Conservation (phyloP, 345 rosid species). For the Eucalyptus marginata region DNA sequence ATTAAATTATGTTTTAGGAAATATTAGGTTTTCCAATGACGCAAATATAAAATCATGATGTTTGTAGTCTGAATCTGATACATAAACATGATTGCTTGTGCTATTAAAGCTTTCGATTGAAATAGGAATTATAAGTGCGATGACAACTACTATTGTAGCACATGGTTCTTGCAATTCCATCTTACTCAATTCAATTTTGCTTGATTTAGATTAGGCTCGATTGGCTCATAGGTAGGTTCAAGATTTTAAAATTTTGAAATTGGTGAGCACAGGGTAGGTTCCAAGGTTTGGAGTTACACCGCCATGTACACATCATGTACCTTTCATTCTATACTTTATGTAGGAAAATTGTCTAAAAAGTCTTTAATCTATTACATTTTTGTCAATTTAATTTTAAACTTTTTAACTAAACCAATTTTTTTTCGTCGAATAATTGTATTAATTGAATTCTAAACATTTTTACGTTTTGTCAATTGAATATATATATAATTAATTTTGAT, state of each 20-base stretch:
- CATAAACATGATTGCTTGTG: not conserved
- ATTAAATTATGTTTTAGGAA: not conserved
- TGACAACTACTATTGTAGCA: not conserved
- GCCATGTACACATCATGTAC: not conserved
- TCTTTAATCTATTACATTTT: too few relatives aligned
- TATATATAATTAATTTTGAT: fast-evolving
- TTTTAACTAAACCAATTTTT: too few relatives aligned
- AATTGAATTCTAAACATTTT: too few relatives aligned
- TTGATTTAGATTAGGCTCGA: too few relatives aligned
- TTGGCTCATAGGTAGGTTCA: not conserved
- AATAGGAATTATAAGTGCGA: not conserved
- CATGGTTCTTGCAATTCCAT: not conserved
- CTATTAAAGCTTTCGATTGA: not conserved
- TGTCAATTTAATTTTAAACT: fast-evolving
- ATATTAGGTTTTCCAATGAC: too few relatives aligned
- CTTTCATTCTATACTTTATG: not conserved
- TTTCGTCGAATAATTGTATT: too few relatives aligned
- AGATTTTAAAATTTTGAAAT: not conserved
- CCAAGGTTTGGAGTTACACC: not conserved
- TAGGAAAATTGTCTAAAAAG: fast-evolving
- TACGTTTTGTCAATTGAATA: too few relatives aligned
- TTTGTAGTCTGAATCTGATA: not conserved
- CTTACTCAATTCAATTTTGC: not conserved
- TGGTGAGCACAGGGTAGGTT: not conserved
- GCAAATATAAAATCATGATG: not conserved